A percentile compares a stretch with the other conserved stretches of the same genome.
Evolutionary conservation across 306 rosid genomes (phyloP).

Genomic region (Castanea sativa): DNA sequence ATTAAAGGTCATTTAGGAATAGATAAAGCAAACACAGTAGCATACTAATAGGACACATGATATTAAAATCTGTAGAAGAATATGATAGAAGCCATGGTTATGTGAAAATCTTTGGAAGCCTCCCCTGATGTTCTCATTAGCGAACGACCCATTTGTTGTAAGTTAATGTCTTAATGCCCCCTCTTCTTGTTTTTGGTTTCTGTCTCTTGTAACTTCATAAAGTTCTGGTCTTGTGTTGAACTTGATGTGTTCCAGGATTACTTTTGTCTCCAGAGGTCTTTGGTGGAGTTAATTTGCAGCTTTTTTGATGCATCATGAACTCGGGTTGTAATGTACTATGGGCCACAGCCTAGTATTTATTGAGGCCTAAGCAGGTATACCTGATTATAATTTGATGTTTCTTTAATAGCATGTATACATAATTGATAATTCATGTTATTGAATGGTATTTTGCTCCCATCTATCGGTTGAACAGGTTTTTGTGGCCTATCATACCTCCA

Average conservation of each 20-base stretch:
- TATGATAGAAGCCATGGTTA: background rate
- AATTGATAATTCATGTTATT: slow-evolving; percentile 6
- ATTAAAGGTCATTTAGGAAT: background rate
- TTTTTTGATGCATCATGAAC: slow-evolving; percentile 99
- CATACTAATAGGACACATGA: background rate
- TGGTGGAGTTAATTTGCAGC: slow-evolving; percentile 95
- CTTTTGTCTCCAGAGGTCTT: slow-evolving; percentile 60
- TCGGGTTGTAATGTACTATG: slow-evolving; percentile 92
- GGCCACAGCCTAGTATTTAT: slow-evolving; percentile 80
- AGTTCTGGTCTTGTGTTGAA: background rate
- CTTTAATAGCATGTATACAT: background rate
- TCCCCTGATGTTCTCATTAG: background rate
- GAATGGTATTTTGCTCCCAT: slow-evolving; percentile 10
- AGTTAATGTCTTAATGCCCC: too few relatives aligned
- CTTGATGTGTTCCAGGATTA: background rate
- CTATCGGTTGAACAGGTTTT: slow-evolving; percentile 64
- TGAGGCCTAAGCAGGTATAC: slow-evolving; percentile 75
- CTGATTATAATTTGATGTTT: slow-evolving; percentile 5
- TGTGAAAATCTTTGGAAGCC: background rate
- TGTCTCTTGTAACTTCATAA: background rate
- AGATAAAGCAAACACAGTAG: background rate
- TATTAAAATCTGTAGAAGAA: background rate
- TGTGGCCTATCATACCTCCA: slow-evolving; percentile 93
- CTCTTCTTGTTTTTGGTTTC: too few relatives aligned
- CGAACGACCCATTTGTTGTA: too few relatives aligned